Conservation (phyloP, 768 basidiomycete genomes). For the Russula brevipes region DNA sequence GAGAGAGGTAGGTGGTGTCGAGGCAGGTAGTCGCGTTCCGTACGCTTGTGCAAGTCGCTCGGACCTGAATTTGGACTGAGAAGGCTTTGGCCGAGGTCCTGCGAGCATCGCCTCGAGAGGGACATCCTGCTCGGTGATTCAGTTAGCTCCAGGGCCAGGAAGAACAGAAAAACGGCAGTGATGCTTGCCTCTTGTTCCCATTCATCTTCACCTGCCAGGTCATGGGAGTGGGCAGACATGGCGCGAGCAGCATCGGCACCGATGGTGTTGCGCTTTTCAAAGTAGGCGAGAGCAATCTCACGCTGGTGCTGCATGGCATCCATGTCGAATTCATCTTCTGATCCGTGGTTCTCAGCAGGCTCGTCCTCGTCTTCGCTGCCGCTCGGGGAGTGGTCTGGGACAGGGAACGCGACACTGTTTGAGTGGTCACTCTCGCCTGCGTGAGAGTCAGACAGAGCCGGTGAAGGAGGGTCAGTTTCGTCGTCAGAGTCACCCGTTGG, state of each 20-base stretch:
- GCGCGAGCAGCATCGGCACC: conserved; percentile 49
- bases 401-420: conserved; percentile 4
- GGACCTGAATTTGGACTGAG: conserved; percentile 63
- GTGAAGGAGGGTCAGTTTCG: conserved; percentile 45
- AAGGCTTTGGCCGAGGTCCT: conserved; percentile 40
- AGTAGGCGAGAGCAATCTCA: conserved; percentile 68
- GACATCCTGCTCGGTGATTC: conserved; percentile 35
- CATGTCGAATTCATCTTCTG: conserved; percentile 52
- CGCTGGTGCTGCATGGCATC: conserved; percentile 65
- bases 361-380: conserved; percentile 26
- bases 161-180: neutral
- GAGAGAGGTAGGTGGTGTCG: conserved; percentile 31
- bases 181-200: conserved; percentile 42
- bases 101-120: conserved; percentile 41
- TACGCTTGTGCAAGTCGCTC: conserved; percentile 32
- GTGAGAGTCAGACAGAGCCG: conserved; percentile 33
- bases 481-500: conserved; percentile 58
- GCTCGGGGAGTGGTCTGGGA: conserved; percentile 1
- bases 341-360: conserved; percentile 35
- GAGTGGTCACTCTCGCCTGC: conserved; percentile 30
- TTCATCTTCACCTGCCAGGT: conserved; percentile 35
- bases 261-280: conserved; percentile 53
- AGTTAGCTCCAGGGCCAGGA: conserved; percentile 3
- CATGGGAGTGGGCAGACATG: conserved; percentile 44
- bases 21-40: conserved; percentile 11